Base-by-base conservation (phyloP, 169 alveolate genomes). In the Eimeria tenella region DNA sequence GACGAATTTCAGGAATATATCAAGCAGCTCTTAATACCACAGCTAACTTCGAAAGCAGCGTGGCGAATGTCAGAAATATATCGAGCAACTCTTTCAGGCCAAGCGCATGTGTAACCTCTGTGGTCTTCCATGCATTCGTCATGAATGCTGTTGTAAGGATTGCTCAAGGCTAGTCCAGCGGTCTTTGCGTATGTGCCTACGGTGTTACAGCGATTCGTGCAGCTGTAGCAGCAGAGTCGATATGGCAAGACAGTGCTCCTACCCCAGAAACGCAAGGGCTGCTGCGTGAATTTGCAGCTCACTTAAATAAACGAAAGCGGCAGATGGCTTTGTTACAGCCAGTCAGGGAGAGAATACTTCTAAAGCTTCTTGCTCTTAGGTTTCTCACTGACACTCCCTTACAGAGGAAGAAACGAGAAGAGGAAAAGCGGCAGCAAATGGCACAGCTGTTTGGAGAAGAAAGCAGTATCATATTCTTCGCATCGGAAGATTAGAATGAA, bases 361-460 rank as follows among this genome's bases (percentile, higher is more conserved):
- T 84, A 49, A 84, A 62, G 53, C 91, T 84, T 10, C 91, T 84
- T 17, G 91, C 91, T 17, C 42, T 84, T 11, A 60, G 91, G 52
- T 84, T 84, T 7, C 75, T 84, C 25, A 84, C 91, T 13, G 91
- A 84, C 79, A 84, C 91, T 0, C 75, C 75, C 19, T 23, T 17
- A 6, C 91, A 84, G 56, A 6, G 91, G 70, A 62, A 84, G 23
- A 84, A 84, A 63, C 58, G 79, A 15, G 79, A 62, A 23, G 25
- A 13, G 5, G 91, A 84, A 15, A 84, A 62, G 25, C 23, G 23
- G 52, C 4, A 15, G 50, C 91, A 84, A 62, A 53, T 84, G 63
- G 91, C 75, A 2, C 50, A 84, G 79, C 79, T 84, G 25, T 84
- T 84, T 7, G 91, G 91, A 42, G 91, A 84, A 55, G 91, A 84